Evolutionary conservation across 2,329 filamentous ascomycete genomes (phyloP).

Genomic region (Didymella sp.): DNA sequence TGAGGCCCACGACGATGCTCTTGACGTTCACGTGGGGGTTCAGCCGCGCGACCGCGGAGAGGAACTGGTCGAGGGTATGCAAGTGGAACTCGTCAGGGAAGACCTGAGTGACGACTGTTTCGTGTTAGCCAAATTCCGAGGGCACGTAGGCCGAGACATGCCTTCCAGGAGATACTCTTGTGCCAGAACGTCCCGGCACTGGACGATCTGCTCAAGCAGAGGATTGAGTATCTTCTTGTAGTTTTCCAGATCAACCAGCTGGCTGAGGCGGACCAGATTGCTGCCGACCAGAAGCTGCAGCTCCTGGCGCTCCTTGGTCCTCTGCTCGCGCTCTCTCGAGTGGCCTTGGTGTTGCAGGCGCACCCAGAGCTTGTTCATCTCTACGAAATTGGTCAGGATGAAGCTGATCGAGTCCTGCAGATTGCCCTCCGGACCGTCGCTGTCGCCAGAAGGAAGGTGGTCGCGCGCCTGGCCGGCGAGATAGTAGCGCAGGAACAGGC

Average conservation of each 20-base stretch:
- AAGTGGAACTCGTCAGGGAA: slow-evolving; percentile 99
- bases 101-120: slow-evolving; percentile 89
- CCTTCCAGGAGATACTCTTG: slow-evolving; percentile 95
- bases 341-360: slow-evolving; percentile 96
- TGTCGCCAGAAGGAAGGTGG: slow-evolving; percentile 77
- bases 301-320: slow-evolving; percentile 93
- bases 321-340: slow-evolving; percentile 89
- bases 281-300: slow-evolving; percentile 94
- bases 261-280: slow-evolving; percentile 93
- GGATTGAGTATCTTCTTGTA: slow-evolving; percentile 94
- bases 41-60: slow-evolving; percentile 88
- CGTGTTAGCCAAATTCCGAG: slow-evolving; percentile 31
- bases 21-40: slow-evolving; percentile 99
- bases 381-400: slow-evolving; percentile 96
- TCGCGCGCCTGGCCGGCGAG: slow-evolving; percentile 94
- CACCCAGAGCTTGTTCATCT: slow-evolving; percentile 99
- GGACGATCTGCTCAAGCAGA: slow-evolving; percentile 93
- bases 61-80: slow-evolving; percentile 92
- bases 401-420: slow-evolving; percentile 98
- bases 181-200: slow-evolving; percentile 94
- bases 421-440: slow-evolving; percentile 93
- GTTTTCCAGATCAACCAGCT: slow-evolving; percentile 90
- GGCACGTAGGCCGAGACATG: slow-evolving; percentile 32
- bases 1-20: slow-evolving; percentile 94
- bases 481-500: slow-evolving; percentile 94